Conservation (phyloP, 1,284 basidiomycete species). For the Ceratobasidium sp. region DNA sequence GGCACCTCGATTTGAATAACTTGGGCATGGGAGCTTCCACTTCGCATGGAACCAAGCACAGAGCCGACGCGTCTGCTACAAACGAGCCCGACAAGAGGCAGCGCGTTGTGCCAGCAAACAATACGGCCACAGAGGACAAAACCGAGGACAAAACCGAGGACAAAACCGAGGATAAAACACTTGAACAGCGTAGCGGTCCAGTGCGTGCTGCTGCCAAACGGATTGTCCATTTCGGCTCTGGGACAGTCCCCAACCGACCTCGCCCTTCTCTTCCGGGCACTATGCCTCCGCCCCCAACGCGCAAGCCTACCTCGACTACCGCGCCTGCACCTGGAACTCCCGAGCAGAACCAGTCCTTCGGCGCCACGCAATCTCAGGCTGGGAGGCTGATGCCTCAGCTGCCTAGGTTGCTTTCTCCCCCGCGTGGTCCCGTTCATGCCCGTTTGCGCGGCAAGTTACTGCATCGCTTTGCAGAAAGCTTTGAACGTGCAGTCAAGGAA, state of each 20-base stretch:
- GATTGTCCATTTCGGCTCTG: too few species aligned
- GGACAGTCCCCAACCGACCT: neutral
- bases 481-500: neutral
- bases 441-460: neutral
- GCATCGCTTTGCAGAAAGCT: neutral
- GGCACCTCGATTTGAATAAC: slow-evolving; percentile 13
- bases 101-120: neutral
- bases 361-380: neutral
- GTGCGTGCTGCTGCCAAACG: neutral
- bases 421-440: neutral
- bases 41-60: neutral
- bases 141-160: neutral
- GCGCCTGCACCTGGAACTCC: neutral
- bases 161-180: neutral
- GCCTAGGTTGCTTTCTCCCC: neutral
- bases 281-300: neutral
- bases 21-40: too few species aligned
- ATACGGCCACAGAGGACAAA: neutral
- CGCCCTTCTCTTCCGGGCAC: neutral
- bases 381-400: neutral
- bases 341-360: neutral
- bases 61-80: too few species aligned
- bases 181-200: too few species aligned
- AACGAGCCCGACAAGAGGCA: neutral
- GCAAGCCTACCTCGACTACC: neutral